A percentile compares a stretch with the other conserved stretches of the same genome.
Evolutionary conservation across 2,329 filamentous ascomycete species (phyloP).

Genomic region (Arachnopeziza araneosa): DNA sequence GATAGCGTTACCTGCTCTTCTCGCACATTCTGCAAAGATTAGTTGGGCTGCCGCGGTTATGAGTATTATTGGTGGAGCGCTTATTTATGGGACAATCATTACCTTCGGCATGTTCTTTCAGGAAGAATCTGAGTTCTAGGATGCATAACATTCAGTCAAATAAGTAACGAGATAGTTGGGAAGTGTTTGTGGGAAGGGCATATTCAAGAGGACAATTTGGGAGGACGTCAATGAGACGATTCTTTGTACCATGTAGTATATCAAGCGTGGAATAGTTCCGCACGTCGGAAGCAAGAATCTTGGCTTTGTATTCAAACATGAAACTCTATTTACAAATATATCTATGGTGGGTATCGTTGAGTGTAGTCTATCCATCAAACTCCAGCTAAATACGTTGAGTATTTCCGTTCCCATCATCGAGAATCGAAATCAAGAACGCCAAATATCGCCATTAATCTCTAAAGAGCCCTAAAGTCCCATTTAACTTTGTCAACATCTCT

Average conservation of each 20-base stretch:
- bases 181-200: background rate
- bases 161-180: too few relatives aligned
- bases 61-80: conserved; percentile 83
- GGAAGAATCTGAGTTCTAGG: conserved; percentile 88
- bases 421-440: background rate
- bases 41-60: conserved; percentile 83
- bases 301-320: background rate
- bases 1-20: conserved; percentile 76
- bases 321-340: background rate
- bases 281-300: background rate
- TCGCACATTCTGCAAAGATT: conserved; percentile 84
- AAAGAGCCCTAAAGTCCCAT: conserved; percentile 27
- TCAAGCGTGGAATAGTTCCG: background rate
- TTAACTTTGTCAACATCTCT: conserved; percentile 75
- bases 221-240: background rate
- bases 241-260: background rate
- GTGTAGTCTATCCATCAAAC: conserved; percentile 1
- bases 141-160: too few relatives aligned
- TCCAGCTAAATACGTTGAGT: background rate
- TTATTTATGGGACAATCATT: conserved; percentile 98
- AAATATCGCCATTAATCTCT: background rate
- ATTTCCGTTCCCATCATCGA: background rate
- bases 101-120: conserved; percentile 98
- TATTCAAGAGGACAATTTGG: background rate
- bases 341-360: conserved; percentile 15